A percentile compares a stretch with the other conserved stretches of the same genome.
Evolutionary conservation across 2,329 filamentous ascomycete genomes (phyloP).

Genomic region (Colletotrichum tropicale): DNA sequence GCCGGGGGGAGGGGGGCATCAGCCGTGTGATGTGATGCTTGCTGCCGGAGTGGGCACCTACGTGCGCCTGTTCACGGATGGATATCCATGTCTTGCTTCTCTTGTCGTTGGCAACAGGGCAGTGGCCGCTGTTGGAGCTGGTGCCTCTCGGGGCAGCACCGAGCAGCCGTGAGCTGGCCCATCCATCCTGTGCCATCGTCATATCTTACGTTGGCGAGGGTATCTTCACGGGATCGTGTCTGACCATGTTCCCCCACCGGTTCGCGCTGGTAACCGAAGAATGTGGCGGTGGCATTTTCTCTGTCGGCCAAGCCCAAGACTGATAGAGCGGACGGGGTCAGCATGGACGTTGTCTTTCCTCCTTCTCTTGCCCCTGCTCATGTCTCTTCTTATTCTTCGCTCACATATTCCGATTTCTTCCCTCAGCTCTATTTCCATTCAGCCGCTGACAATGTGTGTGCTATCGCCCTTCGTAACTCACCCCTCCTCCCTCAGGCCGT

Average conservation of each 20-base stretch:
- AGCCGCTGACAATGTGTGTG: neutral
- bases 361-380: neutral
- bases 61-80: neutral
- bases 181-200: neutral
- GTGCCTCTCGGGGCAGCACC: neutral
- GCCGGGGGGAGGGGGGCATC: neutral
- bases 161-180: neutral
- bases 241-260: neutral
- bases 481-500: neutral
- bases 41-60: neutral
- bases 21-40: neutral
- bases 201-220: neutral
- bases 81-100: neutral
- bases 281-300: neutral
- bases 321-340: neutral
- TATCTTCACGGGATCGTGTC: neutral
- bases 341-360: neutral
- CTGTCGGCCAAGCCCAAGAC: neutral
- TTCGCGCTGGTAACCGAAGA: conserved; percentile 10
- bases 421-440: neutral
- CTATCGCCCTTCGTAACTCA: neutral
- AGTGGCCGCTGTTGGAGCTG: neutral
- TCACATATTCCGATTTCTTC: neutral
- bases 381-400: neutral
- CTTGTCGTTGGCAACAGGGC: neutral